These are phyloP conservation scores for Trichoderma arundinaceum DNA, from an alignment of 2,329 filamentous ascomycete genomes.

Conservation along the genomic window DNA sequence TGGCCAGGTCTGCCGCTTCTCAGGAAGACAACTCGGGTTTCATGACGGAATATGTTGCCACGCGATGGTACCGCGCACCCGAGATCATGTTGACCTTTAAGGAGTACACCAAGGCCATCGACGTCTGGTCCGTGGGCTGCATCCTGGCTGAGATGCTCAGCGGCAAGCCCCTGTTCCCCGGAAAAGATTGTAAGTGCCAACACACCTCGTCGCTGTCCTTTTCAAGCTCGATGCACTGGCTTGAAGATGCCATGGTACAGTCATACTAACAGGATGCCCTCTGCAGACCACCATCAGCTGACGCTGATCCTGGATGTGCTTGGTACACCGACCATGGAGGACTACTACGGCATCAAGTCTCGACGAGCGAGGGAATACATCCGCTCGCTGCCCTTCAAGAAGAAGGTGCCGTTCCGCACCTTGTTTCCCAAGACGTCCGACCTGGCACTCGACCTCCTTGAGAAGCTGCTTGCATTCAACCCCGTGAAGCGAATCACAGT, in stretches of 20 bases:
- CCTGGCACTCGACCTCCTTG: conserved; percentile 87
- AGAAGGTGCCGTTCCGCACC: conserved; percentile 97
- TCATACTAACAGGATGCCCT: not conserved
- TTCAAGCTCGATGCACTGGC: not conserved
- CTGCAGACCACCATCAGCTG: conserved; percentile 90
- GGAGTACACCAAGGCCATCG: conserved; percentile 99
- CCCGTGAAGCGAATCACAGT: conserved; percentile 98
- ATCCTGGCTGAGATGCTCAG: conserved; percentile 99
- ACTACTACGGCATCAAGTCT: conserved; percentile 99
- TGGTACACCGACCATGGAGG: conserved; percentile 98
- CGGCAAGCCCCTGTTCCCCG: conserved; percentile 96
- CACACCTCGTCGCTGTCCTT: too few relatives aligned
- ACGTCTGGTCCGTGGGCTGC: conserved; percentile 98
- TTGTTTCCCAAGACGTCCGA: conserved; percentile 99
- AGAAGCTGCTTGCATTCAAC: conserved; percentile 97
- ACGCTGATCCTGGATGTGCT: conserved; percentile 97
- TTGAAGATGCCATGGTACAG: not conserved
- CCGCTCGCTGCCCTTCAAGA: conserved; percentile 96
- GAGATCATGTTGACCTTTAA: conserved; percentile 99
- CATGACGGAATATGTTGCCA: conserved; percentile 99
- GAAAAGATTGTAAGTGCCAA: conserved; percentile 84
- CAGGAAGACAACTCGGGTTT: conserved; percentile 99
- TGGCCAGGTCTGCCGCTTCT: conserved; percentile 92
- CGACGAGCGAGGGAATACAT: conserved; percentile 97
- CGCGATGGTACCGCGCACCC: conserved; percentile 97